A percentile compares a stretch with the other conserved stretches of the same genome.
phyloP scores from a whole-genome alignment of 352 stramenopile species.

The Phytopythium oedochilum region DNA sequence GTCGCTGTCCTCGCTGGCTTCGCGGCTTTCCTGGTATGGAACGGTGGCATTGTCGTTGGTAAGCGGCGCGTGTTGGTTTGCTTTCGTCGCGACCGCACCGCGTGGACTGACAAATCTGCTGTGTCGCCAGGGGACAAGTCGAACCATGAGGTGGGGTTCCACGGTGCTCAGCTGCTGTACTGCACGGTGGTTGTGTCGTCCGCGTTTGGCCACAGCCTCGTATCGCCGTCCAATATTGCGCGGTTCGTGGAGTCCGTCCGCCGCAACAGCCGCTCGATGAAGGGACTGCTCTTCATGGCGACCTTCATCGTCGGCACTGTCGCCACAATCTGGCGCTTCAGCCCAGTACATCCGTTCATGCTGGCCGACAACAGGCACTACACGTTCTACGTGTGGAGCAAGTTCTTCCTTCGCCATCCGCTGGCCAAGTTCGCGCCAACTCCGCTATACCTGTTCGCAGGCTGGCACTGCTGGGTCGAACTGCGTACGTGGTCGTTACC shows the following conservation, averaged over 20 bases:
- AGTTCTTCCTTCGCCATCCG: constrained; percentile 75
- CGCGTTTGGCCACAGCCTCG: constrained; percentile 50
- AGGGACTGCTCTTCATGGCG: constrained; percentile 27
- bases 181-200: constrained; percentile 60
- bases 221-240: constrained; percentile 24
- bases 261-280: constrained; percentile 26
- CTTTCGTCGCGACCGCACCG: not conserved
- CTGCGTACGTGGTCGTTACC: constrained; percentile 64
- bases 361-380: constrained; percentile 92
- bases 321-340: constrained; percentile 54
- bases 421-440: constrained; percentile 63
- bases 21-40: constrained; percentile 55
- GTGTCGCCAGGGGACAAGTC: constrained; percentile 64
- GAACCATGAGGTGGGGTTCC: constrained; percentile 73
- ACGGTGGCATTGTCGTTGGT: constrained; percentile 82
- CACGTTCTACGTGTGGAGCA: constrained; percentile 91
- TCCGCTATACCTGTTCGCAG: constrained; percentile 56
- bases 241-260: constrained; percentile 30
- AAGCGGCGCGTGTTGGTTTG: constrained; percentile 6
- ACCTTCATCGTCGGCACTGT: constrained; percentile 16
- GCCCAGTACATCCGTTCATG: constrained; percentile 87
- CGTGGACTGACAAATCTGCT: not conserved
- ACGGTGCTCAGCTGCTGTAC: constrained; percentile 74
- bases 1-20: constrained; percentile 52
- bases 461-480: constrained; percentile 61